phyloP scores from a whole-genome alignment of 495 filamentous ascomycete species.

The Parachaetomium inaequale region DNA sequence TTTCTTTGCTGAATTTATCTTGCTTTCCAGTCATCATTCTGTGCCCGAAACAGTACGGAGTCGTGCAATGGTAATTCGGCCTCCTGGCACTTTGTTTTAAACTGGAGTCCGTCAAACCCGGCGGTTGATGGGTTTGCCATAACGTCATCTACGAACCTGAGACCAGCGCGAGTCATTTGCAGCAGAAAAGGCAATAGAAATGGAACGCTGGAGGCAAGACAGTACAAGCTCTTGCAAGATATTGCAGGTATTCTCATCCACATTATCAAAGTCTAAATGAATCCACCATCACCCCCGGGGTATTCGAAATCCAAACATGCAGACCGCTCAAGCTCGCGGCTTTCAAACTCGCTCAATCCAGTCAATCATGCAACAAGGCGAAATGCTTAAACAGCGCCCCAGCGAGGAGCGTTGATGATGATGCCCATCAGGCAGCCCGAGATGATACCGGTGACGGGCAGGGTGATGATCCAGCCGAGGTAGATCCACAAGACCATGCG shows the following conservation, averaged over 20 bases:
- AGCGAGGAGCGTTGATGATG: conserved; percentile 54
- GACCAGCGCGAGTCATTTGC: too few species aligned
- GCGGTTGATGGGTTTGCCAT: too few species aligned
- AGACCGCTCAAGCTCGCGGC: background rate
- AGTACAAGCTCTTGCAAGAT: background rate
- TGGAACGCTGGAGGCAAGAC: too few species aligned
- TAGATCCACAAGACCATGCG: conserved; percentile 57
- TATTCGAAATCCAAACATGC: background rate
- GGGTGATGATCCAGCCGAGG: conserved; percentile 56
- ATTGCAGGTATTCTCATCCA: background rate
- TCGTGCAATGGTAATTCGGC: too few species aligned
- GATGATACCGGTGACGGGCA: conserved; percentile 55
- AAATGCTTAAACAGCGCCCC: conserved; percentile 13
- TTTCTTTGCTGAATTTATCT: too few species aligned
- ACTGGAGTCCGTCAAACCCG: too few species aligned
- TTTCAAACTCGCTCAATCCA: background rate
- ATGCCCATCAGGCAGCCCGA: conserved; percentile 56
- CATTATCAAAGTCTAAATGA: background rate
- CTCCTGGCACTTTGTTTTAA: too few species aligned
- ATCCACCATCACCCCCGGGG: background rate
- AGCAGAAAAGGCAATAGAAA: too few species aligned
- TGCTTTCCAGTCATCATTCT: too few species aligned
- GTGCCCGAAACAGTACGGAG: too few species aligned
- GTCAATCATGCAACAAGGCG: background rate
- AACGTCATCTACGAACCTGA: too few species aligned